Evolutionary conservation across 2,329 filamentous ascomycete species (phyloP).

Genomic region (Neopestalotiopsis sp.): DNA sequence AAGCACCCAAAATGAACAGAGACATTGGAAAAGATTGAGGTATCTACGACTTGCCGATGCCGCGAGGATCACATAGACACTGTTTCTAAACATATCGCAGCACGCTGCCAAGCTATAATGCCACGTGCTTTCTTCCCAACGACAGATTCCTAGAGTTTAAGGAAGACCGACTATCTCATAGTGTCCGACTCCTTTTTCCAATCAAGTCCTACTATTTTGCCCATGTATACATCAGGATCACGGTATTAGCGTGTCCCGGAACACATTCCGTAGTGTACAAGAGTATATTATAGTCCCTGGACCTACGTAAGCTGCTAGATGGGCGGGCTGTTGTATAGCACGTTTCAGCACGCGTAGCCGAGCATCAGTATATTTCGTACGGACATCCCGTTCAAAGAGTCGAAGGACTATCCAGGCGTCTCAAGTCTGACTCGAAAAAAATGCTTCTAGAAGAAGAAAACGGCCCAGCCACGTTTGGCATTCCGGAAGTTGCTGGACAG

Average conservation of each 20-base stretch:
- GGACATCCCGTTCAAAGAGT: neutral
- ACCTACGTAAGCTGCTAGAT: neutral
- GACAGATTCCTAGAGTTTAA: neutral
- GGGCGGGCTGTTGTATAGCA: neutral
- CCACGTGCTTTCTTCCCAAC: neutral
- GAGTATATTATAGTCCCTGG: neutral
- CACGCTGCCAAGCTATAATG: neutral
- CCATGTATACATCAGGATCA: neutral
- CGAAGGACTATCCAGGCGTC: neutral
- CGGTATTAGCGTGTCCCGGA: neutral
- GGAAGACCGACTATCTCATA: neutral
- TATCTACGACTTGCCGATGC: too few relatives aligned
- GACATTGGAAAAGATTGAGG: too few relatives aligned
- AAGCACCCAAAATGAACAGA: too few relatives aligned
- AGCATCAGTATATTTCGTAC: neutral
- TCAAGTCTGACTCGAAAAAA: neutral
- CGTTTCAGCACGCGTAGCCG: neutral
- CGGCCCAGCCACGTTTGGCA: neutral
- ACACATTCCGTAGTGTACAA: neutral
- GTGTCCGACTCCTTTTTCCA: slow-evolving; percentile 1
- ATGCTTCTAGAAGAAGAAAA: neutral
- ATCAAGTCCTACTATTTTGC: neutral
- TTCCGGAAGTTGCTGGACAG: neutral
- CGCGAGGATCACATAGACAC: too few relatives aligned
- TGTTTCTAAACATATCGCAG: too few relatives aligned